Conservation (phyloP, 495 filamentous ascomycete species). For the Saxophila tyrrhenica region DNA sequence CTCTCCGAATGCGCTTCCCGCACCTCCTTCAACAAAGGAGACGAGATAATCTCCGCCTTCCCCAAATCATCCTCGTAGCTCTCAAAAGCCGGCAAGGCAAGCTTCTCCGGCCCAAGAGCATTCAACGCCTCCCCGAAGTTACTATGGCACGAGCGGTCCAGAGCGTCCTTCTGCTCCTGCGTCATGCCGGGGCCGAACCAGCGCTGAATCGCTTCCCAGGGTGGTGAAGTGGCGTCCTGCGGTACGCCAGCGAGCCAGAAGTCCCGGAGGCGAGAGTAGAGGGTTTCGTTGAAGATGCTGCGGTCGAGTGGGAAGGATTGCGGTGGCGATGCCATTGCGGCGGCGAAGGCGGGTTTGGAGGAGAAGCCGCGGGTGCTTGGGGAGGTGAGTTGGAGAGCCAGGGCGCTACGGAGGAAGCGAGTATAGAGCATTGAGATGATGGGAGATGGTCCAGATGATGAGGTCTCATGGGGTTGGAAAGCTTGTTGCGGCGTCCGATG, state of each 20-base stretch:
- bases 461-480: too few relatives aligned
- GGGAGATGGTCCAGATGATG: not conserved
- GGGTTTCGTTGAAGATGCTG: slow-evolving; percentile 24
- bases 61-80: slow-evolving; percentile 15
- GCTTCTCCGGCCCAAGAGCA: slow-evolving; percentile 26
- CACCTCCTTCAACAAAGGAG: slow-evolving; percentile 29
- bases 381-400: not conserved
- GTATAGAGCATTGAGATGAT: slow-evolving; percentile 15
- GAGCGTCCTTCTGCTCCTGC: slow-evolving; percentile 22
- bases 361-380: not conserved
- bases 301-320: slow-evolving; percentile 20
- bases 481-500: too few relatives aligned
- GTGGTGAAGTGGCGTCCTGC: slow-evolving; percentile 4
- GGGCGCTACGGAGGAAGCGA: slow-evolving; percentile 1
- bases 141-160: slow-evolving; percentile 24
- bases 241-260: slow-evolving; percentile 22
- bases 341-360: not conserved
- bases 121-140: slow-evolving; percentile 25
- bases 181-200: slow-evolving; percentile 24
- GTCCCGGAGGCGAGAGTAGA: slow-evolving; percentile 21
- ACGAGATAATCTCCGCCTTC: slow-evolving; percentile 16
- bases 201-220: slow-evolving; percentile 3
- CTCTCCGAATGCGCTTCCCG: slow-evolving; percentile 1
- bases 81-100: slow-evolving; percentile 20
- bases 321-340: not conserved